These are phyloP conservation scores for Aspergillus niger DNA, from an alignment of 2,329 filamentous ascomycete genomes.

Conservation along the genomic window DNA sequence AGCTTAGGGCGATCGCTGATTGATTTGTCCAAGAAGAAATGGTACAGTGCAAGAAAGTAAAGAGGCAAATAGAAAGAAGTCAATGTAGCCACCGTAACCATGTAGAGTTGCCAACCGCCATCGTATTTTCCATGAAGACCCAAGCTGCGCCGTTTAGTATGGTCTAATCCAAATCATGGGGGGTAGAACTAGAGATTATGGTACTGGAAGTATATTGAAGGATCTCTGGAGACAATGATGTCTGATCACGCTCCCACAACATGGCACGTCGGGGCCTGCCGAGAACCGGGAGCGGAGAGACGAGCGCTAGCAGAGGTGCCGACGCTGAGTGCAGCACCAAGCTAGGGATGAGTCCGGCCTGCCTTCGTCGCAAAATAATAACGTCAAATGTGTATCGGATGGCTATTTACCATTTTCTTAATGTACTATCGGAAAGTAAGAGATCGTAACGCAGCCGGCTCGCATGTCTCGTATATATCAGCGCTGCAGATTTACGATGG, in stretches of 20 bases:
- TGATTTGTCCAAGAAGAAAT: constrained; percentile 7
- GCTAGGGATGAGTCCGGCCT: not conserved
- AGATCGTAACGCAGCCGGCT: not conserved
- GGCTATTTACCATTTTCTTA: not conserved
- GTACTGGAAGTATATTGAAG: constrained; percentile 10
- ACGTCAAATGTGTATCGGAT: not conserved
- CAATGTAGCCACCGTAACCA: constrained; percentile 20
- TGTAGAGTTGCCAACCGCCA: constrained; percentile 29
- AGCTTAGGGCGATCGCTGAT: not conserved
- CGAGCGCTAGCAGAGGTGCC: not conserved
- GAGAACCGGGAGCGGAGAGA: constrained; percentile 8
- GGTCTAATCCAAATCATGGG: constrained; percentile 35
- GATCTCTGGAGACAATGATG: not conserved
- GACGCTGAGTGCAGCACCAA: not conserved
- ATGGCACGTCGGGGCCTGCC: constrained; percentile 9
- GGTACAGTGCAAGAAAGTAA: constrained; percentile 14
- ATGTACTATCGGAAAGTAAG: not conserved
- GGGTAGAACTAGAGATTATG: constrained; percentile 24
- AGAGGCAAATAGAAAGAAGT: constrained; percentile 1
- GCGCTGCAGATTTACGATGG: constrained; percentile 43
- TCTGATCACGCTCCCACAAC: constrained; percentile 1
- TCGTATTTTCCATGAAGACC: constrained; percentile 28
- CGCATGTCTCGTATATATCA: constrained; percentile 23
- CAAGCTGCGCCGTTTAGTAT: constrained; percentile 33
- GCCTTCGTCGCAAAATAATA: constrained; percentile 1